Conservation (phyloP, 164 flowering plant species). For the Cinnamomum micranthum region DNA sequence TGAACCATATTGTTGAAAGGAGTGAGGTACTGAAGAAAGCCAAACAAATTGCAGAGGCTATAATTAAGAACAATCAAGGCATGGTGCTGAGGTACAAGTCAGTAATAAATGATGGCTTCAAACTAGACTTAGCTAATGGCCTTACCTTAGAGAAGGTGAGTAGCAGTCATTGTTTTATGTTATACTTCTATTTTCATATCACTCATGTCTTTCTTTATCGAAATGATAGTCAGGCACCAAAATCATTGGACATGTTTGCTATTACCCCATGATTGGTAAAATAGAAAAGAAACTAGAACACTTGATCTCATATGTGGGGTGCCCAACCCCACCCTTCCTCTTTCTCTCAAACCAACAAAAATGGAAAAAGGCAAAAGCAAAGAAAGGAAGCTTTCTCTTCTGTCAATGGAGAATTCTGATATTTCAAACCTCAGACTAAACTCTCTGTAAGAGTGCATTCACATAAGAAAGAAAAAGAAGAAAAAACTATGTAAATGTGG, state of each 20-base stretch:
- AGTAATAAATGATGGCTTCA: conserved; percentile 82
- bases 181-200: not conserved
- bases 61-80: conserved; percentile 68
- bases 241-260: not conserved
- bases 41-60: conserved; percentile 71
- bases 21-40: conserved; percentile 68
- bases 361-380: no score
- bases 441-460: no score
- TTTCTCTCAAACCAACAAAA: no score
- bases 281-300: not conserved
- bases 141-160: conserved; percentile 84
- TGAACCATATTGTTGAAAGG: conserved; percentile 75
- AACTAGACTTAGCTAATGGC: conserved; percentile 60
- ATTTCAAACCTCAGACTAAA: no score
- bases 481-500: no score
- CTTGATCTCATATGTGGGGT: not conserved
- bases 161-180: not conserved
- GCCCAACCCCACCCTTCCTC: no score
- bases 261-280: not conserved
- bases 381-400: no score
- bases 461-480: no score
- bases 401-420: no score
- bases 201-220: not conserved
- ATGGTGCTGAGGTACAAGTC: conserved; percentile 79
- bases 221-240: not conserved